Conservation (phyloP, 1,139 yeast genomes). For the Chernovozyma sophiae-reginae region DNA sequence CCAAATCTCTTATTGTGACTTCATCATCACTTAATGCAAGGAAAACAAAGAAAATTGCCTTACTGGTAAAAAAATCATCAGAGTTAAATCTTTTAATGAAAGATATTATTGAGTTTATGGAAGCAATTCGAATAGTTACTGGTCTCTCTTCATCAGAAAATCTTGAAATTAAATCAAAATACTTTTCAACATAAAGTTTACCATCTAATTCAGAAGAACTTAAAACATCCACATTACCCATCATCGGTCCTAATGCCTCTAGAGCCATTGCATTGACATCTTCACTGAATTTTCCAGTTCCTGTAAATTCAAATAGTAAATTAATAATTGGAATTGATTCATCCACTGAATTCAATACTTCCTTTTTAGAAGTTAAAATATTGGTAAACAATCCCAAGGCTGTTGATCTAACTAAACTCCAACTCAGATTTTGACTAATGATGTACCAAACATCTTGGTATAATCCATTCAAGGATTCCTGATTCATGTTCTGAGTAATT, state of each 20-base stretch:
- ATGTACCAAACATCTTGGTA: slow-evolving; percentile 22
- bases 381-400: slow-evolving; percentile 35
- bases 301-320: slow-evolving; percentile 19
- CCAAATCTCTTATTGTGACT: slow-evolving; percentile 37
- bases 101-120: slow-evolving; percentile 41
- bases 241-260: slow-evolving; percentile 46
- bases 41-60: slow-evolving; percentile 25
- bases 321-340: slow-evolving; percentile 11
- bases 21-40: slow-evolving; percentile 59
- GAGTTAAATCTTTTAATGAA: slow-evolving; percentile 6
- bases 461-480: slow-evolving; percentile 7
- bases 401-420: slow-evolving; percentile 42
- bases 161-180: slow-evolving; percentile 25
- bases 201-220: background rate
- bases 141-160: slow-evolving; percentile 42
- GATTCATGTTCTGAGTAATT: slow-evolving; percentile 11
- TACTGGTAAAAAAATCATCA: slow-evolving; percentile 1
- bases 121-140: slow-evolving; percentile 43
- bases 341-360: too few species aligned
- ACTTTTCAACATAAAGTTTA: slow-evolving; percentile 13
- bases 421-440: slow-evolving; percentile 20
- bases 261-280: slow-evolving; percentile 45
- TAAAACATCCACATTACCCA: slow-evolving; percentile 22
- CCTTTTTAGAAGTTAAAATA: slow-evolving; percentile 14
- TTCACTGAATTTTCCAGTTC: slow-evolving; percentile 28